Percentiles rank a stretch among this genome's conserved stretches.
Conservation (phyloP, 495 filamentous ascomycete genomes). For the Parathielavia hyrcaniae region DNA sequence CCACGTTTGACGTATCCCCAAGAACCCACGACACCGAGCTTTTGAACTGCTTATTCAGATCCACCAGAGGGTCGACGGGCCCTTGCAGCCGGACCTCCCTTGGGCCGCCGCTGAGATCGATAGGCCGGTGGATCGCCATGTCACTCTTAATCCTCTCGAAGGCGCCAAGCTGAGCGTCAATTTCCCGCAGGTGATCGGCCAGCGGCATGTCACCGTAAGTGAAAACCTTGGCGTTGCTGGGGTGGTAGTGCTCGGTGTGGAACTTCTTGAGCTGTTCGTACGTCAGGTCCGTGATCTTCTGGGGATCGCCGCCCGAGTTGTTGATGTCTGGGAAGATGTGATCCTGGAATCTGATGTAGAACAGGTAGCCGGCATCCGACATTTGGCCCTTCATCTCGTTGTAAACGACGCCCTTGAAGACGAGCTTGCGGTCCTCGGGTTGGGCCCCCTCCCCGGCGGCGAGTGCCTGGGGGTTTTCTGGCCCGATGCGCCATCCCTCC, state of each 20-base stretch:
- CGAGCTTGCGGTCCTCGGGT: constrained; percentile 52
- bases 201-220: constrained; percentile 94
- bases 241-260: constrained; percentile 88
- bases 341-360: constrained; percentile 88
- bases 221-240: constrained; percentile 89
- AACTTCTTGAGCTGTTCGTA: constrained; percentile 80
- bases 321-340: constrained; percentile 89
- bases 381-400: constrained; percentile 99
- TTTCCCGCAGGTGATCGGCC: constrained; percentile 66
- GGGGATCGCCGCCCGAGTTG: constrained; percentile 92
- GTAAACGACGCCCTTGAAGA: constrained; percentile 98
- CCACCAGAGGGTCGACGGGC: constrained; percentile 81
- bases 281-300: constrained; percentile 91
- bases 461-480: constrained; percentile 67
- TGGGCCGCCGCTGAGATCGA: constrained; percentile 62
- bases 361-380: constrained; percentile 93
- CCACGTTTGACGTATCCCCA: constrained; percentile 69
- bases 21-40: constrained; percentile 90
- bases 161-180: constrained; percentile 61
- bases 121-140: constrained; percentile 64
- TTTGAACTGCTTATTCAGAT: constrained; percentile 81
- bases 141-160: constrained; percentile 68
- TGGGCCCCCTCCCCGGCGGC: constrained; percentile 37
- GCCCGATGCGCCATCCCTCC: constrained; percentile 93
- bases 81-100: constrained; percentile 64